A percentile compares a stretch with the other conserved stretches of the same genome.
These are phyloP conservation scores for Ormosia semicastrata DNA, from an alignment of 306 rosid genomes.

Conservation along the genomic window DNA sequence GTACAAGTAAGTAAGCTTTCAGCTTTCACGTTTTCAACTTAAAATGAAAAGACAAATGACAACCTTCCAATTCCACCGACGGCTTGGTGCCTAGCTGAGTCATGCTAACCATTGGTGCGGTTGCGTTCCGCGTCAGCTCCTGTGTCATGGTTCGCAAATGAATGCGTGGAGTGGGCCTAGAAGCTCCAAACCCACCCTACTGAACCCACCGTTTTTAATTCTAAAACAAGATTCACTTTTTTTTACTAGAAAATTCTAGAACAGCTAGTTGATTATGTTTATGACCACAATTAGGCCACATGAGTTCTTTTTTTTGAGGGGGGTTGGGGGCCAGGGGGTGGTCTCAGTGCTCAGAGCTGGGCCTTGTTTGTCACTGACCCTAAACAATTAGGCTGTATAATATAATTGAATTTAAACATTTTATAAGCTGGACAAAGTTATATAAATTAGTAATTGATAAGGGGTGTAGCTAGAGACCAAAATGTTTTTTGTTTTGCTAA, in stretches of 20 bases:
- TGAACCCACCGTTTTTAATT: background rate
- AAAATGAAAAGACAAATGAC: background rate
- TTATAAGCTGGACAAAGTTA: no score
- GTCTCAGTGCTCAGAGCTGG: background rate
- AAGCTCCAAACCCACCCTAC: slow-evolving; percentile 7
- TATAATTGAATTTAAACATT: no score
- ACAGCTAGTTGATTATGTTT: background rate
- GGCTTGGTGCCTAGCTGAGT: slow-evolving; percentile 20
- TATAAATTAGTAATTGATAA: background rate
- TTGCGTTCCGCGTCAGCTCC: slow-evolving; percentile 41
- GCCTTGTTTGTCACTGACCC: slow-evolving; percentile 2
- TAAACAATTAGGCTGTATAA: background rate
- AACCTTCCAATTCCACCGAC: slow-evolving; percentile 23
- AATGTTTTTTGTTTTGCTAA: background rate
- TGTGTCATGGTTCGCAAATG: background rate
- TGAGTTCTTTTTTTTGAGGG: background rate
- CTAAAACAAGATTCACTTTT: background rate
- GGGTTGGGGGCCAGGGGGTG: background rate
- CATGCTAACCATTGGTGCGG: background rate
- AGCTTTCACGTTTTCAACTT: slow-evolving; percentile 7
- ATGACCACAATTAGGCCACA: slow-evolving; percentile 8
- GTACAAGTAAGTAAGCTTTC: background rate
- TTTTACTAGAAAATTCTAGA: background rate
- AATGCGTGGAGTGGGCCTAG: background rate
- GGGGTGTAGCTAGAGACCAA: background rate